Base-by-base conservation (phyloP, 1,284 basidiomycete species). In the Malassezia globosa region DNA sequence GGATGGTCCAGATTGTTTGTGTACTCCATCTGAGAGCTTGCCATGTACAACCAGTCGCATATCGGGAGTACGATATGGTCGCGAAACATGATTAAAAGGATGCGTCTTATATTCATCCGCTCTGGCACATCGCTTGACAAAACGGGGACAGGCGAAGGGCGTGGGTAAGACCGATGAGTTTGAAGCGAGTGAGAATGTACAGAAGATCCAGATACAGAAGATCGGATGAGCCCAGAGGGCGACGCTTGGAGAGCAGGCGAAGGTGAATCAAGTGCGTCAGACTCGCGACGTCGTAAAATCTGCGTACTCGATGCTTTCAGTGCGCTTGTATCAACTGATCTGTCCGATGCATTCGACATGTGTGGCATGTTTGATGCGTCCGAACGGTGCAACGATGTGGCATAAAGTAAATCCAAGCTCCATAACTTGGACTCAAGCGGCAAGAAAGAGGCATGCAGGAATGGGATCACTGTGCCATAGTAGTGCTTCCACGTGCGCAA, bases 401-500 rank as follows among this genome's bases (percentile, higher is more conserved):
- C 7, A 19, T 5, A 19, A 25, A 26, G 13, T n/a, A 24, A 18
- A 13, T 39, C 25, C 22, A 67, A 54, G 29, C 58, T 61, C 25
- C 55, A 50, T 1, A 70, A 46, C 0, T 31, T 67, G 11, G 66
- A 67, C 5, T 65, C 61, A 0, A 75, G 44, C 0, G 77, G 76
- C 16, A 77, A 66, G 50, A 78, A 77, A 52, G 75, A 73, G 19
- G 74, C 77, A 76, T 89, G 85, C 34, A 88, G 76, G 66, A 88
- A 90, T 1, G 89, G 87, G 1, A 96, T 75, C 18, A 95, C 82
- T 55, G 87, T 83, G 56, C 85, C 84, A 82, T 87, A 94, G 75
- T 94, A 95, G 75, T 92, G 90, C 5, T 78, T 80, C 90, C 90
- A 96, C 13, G 85, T 77, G 59, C 92, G 87, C 1, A 87, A 85